A percentile compares a stretch with the other conserved stretches of the same genome.
Conservation (phyloP, 495 filamentous ascomycete species). For the Penicillium paxilli region DNA sequence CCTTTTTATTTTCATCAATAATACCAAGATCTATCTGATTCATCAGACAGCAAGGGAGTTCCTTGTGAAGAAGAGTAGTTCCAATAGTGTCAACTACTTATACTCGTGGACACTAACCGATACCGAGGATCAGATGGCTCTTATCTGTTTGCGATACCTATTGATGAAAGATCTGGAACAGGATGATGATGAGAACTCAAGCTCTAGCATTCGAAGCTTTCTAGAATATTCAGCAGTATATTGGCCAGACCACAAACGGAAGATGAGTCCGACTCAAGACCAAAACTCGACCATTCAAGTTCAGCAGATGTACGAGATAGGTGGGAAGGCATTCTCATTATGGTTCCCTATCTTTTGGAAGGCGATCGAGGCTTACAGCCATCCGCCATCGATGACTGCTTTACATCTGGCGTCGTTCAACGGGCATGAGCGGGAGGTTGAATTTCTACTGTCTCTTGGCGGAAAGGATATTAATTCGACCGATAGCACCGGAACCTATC, state of each 20-base stretch:
- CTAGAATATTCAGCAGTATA: conserved; percentile 24
- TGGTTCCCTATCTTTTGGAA: conserved; percentile 23
- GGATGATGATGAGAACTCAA: background rate
- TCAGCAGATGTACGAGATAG: conserved; percentile 12
- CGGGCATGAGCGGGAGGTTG: conserved; percentile 19
- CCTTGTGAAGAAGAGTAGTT: conserved; percentile 14
- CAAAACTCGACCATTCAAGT: conserved; percentile 1
- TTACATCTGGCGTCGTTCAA: conserved; percentile 17
- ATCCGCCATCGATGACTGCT: conserved; percentile 7
- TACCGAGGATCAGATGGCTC: conserved; percentile 15
- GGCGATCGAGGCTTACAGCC: background rate
- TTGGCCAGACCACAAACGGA: conserved; percentile 26
- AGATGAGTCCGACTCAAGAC: conserved; percentile 2
- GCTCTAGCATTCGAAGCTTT: conserved; percentile 9
- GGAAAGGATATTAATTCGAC: conserved; percentile 5
- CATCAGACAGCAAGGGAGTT: conserved; percentile 38
- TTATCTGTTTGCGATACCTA: conserved; percentile 26
- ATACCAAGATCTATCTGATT: conserved; percentile 36
- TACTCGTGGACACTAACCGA: conserved; percentile 12
- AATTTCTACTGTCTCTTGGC: conserved; percentile 8
- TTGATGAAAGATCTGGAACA: conserved; percentile 17
- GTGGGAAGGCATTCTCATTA: conserved; percentile 1
- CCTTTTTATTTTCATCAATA: conserved; percentile 39
- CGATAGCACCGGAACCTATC: conserved; percentile 14
- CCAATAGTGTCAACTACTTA: background rate